Conservation (phyloP, 305 asterid genomes). For the Ilex paraguariensis region DNA sequence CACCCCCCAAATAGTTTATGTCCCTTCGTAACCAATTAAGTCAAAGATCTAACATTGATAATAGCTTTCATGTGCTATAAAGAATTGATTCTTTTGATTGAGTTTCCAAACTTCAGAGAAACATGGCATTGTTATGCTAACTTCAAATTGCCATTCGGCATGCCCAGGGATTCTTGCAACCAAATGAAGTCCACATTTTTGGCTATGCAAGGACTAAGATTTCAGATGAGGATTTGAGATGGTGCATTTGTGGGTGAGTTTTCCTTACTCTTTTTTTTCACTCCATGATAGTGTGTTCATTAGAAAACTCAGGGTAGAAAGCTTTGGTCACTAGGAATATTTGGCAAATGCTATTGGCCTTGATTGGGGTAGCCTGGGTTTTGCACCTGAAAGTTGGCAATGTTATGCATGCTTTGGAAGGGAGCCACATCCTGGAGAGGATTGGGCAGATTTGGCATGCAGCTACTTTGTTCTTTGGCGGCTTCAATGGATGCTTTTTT, state of each 20-base stretch:
- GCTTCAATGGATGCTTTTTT: background rate
- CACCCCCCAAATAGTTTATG: background rate
- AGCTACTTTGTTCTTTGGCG: background rate
- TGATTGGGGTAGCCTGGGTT: background rate
- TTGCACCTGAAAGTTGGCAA: background rate
- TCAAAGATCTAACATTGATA: background rate
- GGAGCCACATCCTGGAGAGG: no score
- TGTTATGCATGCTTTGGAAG: background rate
- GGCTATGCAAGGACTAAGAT: conserved; percentile 90
- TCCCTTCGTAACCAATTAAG: background rate
- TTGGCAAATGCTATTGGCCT: background rate
- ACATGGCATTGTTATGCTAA: conserved; percentile 2
- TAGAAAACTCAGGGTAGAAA: background rate
- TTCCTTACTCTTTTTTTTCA: conserved; percentile 6
- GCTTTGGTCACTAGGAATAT: background rate
- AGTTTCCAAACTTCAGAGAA: background rate
- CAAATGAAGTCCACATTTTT: conserved; percentile 78
- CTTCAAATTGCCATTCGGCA: conserved; percentile 14
- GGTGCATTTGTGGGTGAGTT: conserved; percentile 72
- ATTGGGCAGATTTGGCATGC: no score
- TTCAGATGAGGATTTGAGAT: conserved; percentile 62
- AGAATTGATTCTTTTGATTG: no score
- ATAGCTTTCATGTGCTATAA: no score
- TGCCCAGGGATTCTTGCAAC: conserved; percentile 65
- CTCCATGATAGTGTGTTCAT: background rate